Base-by-base conservation (phyloP, 495 filamentous ascomycete genomes). In the Xylaria bambusicola region DNA sequence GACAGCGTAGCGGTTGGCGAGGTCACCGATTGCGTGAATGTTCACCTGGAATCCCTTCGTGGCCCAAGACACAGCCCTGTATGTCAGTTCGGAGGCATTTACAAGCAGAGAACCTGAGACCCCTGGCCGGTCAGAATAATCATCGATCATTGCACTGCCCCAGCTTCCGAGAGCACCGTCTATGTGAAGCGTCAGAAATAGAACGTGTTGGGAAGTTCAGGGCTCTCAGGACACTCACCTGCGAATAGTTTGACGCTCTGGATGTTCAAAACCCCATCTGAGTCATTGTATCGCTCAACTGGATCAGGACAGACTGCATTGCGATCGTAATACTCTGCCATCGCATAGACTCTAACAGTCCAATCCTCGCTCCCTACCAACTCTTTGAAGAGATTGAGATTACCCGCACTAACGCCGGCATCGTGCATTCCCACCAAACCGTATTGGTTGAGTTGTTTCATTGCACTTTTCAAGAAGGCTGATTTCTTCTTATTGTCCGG, bases 21-120 rank as follows among this genome's bases (percentile, higher is more conserved):
- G 71, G 66, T 88, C 86, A 27, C 86, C 86, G 49, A 88, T 88
- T 27, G 84, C 83, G 70, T 86, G 84, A 56, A 86, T 85, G 61
- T 84, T 83, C 47, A 86, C 80, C 57, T 85, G 83, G 58, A 74
- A 85, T 3, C 76, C 79, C 1, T 73, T 75, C 2, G 47, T 67
- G 8, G 80, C 73, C 83, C 83, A 84, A 13, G 73, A 73, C 1
- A 68, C 65, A 17, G 80, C 71, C n/a, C 83, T 70, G 3, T 70
- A 66, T 4, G 74, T 76, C 29, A 88, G 69, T 0, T 75, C 75
- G 0, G 75, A 74, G 9, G 80, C 78, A 64, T 85, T 85, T 29
- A 86, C 79, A 17, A 88, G 77, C 45, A 88, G 77, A 1, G 82
- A 85, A 15, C 86, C 86, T 0, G 72, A 76, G 0, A 76, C 78